These are phyloP conservation scores for Moniliophthora roreri DNA, from an alignment of 1,284 basidiomycete genomes.

Conservation along the genomic window DNA sequence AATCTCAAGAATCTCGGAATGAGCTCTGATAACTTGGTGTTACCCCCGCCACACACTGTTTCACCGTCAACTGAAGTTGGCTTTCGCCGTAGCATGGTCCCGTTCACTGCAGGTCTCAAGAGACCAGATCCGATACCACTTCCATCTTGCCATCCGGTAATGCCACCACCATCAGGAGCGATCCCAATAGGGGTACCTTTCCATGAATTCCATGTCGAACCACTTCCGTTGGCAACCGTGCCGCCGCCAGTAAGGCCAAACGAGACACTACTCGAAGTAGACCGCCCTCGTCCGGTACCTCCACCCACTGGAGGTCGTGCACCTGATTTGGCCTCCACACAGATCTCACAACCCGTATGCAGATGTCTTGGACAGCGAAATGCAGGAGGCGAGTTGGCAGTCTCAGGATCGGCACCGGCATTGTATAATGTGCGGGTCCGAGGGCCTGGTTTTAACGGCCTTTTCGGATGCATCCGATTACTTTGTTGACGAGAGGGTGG, in stretches of 20 bases:
- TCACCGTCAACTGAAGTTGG: conserved; percentile 20
- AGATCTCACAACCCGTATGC: conserved; percentile 70
- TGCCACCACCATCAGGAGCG: conserved; percentile 45
- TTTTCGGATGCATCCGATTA: conserved; percentile 4
- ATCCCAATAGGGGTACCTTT: conserved; percentile 32
- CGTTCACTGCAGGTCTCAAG: conserved; percentile 48
- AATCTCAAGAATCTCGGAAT: conserved; percentile 72
- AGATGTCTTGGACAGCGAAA: conserved; percentile 72
- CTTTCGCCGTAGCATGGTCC: conserved; percentile 56
- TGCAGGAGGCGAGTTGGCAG: conserved; percentile 60
- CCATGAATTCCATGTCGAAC: conserved; percentile 21
- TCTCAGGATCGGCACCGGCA: conserved; percentile 59
- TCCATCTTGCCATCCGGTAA: conserved; percentile 70
- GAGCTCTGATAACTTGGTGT: conserved; percentile 66
- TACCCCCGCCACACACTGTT: conserved; percentile 39
- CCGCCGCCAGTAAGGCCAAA: neutral
- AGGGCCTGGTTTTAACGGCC: conserved; percentile 30
- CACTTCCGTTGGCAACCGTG: conserved; percentile 2
- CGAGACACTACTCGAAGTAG: conserved; percentile 3
- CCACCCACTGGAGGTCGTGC: conserved; percentile 28
- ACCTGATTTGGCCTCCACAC: conserved; percentile 55
- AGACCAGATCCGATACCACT: conserved; percentile 70
- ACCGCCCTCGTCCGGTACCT: conserved; percentile 13
- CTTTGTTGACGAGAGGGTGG: neutral
- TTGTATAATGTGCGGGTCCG: conserved; percentile 55